phyloP scores from a whole-genome alignment of 148 eudicot genomes.

The Mesembryanthemum crystallinum region DNA sequence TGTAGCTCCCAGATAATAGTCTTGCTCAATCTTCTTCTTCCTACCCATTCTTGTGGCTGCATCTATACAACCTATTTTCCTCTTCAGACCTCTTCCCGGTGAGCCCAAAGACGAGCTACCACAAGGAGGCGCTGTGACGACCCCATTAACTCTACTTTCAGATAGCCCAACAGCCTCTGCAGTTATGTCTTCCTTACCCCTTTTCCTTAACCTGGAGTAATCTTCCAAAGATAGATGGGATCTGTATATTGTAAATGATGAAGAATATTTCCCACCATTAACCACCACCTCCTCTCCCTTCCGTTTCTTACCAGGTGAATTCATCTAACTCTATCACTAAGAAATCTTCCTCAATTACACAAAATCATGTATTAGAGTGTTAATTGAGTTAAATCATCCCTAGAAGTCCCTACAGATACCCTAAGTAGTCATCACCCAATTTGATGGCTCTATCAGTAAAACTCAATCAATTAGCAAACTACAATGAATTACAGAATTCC shows the following conservation, averaged over 20 bases:
- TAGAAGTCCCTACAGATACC: background rate
- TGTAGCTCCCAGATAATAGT: conserved; percentile 37
- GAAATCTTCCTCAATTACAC: conserved; percentile 3
- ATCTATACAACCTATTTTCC: conserved; percentile 70
- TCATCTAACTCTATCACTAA: conserved; percentile 38
- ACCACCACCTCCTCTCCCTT: conserved; percentile 50
- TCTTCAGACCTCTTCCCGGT: conserved; percentile 54
- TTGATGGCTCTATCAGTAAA: background rate
- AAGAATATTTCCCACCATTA: conserved; percentile 11
- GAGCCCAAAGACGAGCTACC: conserved; percentile 40
- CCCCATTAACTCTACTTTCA: conserved; percentile 47
- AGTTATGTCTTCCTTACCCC: conserved; percentile 48
- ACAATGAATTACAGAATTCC: background rate
- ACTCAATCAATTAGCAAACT: conserved; percentile 1
- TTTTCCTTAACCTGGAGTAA: conserved; percentile 51
- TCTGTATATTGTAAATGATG: conserved; percentile 29
- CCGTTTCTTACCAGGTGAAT: conserved; percentile 63
- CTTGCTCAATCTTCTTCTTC: conserved; percentile 54
- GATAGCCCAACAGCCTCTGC: conserved; percentile 26
- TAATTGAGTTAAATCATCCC: conserved; percentile 16
- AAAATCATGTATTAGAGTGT: conserved; percentile 14
- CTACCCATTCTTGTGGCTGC: conserved; percentile 53
- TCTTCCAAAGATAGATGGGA: conserved; percentile 63
- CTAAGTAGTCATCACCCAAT: conserved; percentile 12
- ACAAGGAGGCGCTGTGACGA: conserved; percentile 56